Conservation (phyloP, 106 monocot genomes). For the Iris macrosiphon region DNA sequence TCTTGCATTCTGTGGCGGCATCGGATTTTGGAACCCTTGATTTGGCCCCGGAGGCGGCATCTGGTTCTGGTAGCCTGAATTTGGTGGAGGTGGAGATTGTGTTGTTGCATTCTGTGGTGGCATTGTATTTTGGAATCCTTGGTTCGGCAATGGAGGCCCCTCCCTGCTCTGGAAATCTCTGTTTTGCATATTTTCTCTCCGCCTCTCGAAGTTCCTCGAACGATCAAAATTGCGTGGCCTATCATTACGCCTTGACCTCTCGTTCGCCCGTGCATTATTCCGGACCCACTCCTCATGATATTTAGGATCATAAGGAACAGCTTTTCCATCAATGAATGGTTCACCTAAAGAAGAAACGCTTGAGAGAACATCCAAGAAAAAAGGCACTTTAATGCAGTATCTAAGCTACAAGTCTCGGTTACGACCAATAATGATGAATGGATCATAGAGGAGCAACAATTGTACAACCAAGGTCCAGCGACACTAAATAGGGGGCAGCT, state of each 20-base stretch:
- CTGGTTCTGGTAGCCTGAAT: too few species aligned
- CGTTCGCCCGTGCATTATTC: constrained; percentile 72
- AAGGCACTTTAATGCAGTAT: too few species aligned
- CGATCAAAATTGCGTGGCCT: constrained; percentile 83
- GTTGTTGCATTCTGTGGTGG: not conserved
- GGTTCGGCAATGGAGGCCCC: constrained; percentile 14
- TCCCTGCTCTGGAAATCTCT: constrained; percentile 5
- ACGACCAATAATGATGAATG: too few species aligned
- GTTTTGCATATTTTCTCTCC: constrained; percentile 74
- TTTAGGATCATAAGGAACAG: constrained; percentile 89
- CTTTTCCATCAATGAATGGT: constrained; percentile 89
- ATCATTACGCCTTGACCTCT: constrained; percentile 80
- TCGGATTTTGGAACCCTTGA: too few species aligned
- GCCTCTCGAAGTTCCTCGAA: constrained; percentile 82
- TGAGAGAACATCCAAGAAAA: too few species aligned
- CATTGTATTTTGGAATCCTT: too few species aligned
- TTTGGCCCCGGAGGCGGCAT: too few species aligned
- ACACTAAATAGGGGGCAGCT: too few species aligned
- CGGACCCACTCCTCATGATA: constrained; percentile 82
- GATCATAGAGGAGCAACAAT: too few species aligned
- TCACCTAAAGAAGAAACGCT: constrained; percentile 41
- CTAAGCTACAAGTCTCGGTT: too few species aligned
- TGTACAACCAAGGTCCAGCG: too few species aligned
- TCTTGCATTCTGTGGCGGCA: too few species aligned
- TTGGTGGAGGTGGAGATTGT: not conserved